Base-by-base conservation (phyloP, 225 moss, liverwort and hornwort genomes). In the Bryum argenteum region DNA sequence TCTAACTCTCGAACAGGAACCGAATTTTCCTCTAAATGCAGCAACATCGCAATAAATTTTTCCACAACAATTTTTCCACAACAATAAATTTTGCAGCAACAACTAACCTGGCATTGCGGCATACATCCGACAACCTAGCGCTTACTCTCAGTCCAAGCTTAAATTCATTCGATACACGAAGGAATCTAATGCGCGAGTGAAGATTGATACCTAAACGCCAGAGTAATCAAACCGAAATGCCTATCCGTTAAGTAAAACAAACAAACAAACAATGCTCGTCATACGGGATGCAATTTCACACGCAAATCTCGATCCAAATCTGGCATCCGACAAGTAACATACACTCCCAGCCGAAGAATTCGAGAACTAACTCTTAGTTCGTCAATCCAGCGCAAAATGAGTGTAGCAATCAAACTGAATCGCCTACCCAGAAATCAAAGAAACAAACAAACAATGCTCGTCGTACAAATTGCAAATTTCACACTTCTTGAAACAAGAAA, bases 361-460 rank as follows among this genome's bases (percentile, higher is more conserved):
- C 16, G 37, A 37, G 61, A 6, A 61, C 61, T 44, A 10, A 41
- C 24, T 0, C 22, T n/a, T n/a, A 12, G 9, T 72, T 54, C 54
- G 33, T 13, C 1, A 72, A 7, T 39, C 60, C 14, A 8, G 5
- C 33, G 33, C 5, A 33, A 33, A 33, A 33, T 6, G 33, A 4
- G n/a, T 6, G 7, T 33, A 3, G 33, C 33, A 33, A 33, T 33
- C 33, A 6, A 33, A 33, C 33, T 6, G 33, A 33, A 33, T 33
- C 4, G 33, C 33, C 33, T 3, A 33, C 7, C 5, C 33, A 6
- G 33, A 6, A 6, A 33, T 2, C 7, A 33, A 33, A 33, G 26
- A 41, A 40, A 15, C 3, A 55, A 78, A 44, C 23, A 22, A 72
- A 53, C 59, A 66, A 60, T 44, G 44, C 38, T 61, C 51, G 28